Conservation (phyloP, 139 green algal genomes). For the Zygnema cylindricum region DNA sequence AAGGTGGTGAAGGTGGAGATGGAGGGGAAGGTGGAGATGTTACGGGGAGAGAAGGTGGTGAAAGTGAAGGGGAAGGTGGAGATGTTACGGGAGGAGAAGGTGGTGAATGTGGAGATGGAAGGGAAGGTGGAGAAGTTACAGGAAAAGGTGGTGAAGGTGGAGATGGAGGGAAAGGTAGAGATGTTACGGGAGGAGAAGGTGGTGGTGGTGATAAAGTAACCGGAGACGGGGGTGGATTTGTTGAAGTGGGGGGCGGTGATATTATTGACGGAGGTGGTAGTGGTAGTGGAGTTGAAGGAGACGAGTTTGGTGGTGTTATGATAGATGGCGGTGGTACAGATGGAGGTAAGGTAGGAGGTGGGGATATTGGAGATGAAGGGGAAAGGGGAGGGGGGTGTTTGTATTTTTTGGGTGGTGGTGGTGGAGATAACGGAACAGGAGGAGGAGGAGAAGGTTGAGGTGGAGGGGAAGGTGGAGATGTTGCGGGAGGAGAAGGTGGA, state of each 20-base stretch:
- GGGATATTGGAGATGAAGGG: background rate
- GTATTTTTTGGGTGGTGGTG: constrained; percentile 13
- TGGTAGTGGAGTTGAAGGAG: background rate
- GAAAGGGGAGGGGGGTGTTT: background rate
- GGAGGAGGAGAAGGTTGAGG: background rate
- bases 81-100: background rate
- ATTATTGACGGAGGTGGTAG: background rate
- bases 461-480: background rate
- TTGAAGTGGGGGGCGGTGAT: background rate
- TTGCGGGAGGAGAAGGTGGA: background rate
- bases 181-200: background rate
- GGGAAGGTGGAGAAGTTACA: background rate
- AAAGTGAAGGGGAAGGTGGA: background rate
- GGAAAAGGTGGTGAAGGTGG: background rate
- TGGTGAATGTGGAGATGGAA: background rate
- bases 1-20: constrained; percentile 7
- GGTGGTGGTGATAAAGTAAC: background rate
- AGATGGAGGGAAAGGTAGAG: background rate
- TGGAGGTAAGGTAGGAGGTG: constrained; percentile 12
- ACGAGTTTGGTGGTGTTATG: background rate
- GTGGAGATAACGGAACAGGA: constrained; percentile 2
- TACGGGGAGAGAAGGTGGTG: background rate
- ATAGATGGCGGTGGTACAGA: background rate
- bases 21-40: too few species aligned
- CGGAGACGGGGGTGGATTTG: background rate